A percentile compares a stretch with the other conserved stretches of the same genome.
Conservation (phyloP, 2,329 filamentous ascomycete species). For the Tympanopsis confertula region DNA sequence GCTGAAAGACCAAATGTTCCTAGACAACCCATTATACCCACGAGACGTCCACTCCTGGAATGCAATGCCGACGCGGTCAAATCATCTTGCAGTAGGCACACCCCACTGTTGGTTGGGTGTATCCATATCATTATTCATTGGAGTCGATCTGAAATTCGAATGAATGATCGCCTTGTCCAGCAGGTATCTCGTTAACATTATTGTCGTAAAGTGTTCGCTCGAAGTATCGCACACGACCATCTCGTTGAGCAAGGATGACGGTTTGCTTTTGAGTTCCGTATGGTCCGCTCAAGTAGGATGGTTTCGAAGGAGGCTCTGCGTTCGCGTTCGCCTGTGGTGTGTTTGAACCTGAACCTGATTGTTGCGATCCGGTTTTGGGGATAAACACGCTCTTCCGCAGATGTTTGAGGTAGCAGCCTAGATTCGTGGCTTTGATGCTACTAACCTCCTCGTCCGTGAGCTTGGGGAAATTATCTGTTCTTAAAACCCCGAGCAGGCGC, state of each 20-base stretch:
- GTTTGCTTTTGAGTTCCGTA: constrained; percentile 59
- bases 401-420: constrained; percentile 40
- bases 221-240: constrained; percentile 46
- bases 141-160: constrained; percentile 35
- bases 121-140: too few relatives aligned
- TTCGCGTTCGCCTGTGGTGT: neutral
- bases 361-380: constrained; percentile 36
- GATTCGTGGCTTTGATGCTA: too few relatives aligned
- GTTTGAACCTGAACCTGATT: too few relatives aligned
- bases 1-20: too few relatives aligned
- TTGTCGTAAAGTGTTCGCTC: constrained; percentile 49
- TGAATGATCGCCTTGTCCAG: constrained; percentile 29
- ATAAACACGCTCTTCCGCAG: constrained; percentile 50
- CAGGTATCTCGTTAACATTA: constrained; percentile 30
- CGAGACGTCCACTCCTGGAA: too few relatives aligned
- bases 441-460: constrained; percentile 37
- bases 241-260: constrained; percentile 39
- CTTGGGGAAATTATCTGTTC: constrained; percentile 39
- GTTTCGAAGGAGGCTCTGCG: constrained; percentile 12
- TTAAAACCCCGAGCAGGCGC: constrained; percentile 37
- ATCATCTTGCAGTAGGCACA: too few relatives aligned
- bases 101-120: too few relatives aligned
- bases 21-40: too few relatives aligned
- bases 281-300: constrained; percentile 7
- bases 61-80: too few relatives aligned